Base-by-base conservation (phyloP, 2,329 filamentous ascomycete genomes). In the Aspergillus neoniger region DNA sequence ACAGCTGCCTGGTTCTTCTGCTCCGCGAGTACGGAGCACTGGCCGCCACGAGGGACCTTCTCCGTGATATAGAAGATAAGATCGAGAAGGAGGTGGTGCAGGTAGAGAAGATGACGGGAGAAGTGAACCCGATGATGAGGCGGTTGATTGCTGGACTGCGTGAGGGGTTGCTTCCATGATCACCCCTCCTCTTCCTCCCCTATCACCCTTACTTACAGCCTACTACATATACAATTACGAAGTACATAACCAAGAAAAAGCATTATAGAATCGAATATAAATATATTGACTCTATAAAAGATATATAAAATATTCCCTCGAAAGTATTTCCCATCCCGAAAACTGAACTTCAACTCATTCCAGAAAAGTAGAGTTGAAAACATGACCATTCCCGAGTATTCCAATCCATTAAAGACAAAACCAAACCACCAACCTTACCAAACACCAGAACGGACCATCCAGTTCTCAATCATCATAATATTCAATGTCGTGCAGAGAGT, bases 11-110 rank as follows among this genome's bases (percentile, higher is more conserved):
- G 39, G 14, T 55, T 28, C 39, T 44, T n/a, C 17, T 55, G n/a
- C 53, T 55, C 2, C 25, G 12, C 2, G 38, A 55, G 8, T 30
- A n/a, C 1, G 53, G 53, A 6, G 53, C 43, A 17, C 15, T 55
- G 23, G 5, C 12, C 6, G 41, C 53, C 1, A 55, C 53, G 3
- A 12, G 53, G 4, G 53, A 55, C 12, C 44, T 55, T 17, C 39
- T 55, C 6, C 53, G 53, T 10, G 53, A 55, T 9, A 44, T 36
- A 19, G 58, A 66, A 12, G 61, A 55, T 15, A 38, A 47, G 17
- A 52, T 59, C 6, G 51, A 49, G 15, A 30, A 48, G 30, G 38
- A 53, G 41, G 39, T 59, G 9, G 41, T 47, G 50, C 15, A 41
- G 30, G 10, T 59, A 38, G 57, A 59, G 57, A 50, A 55, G 57